phyloP scores from a whole-genome alignment of 192 early-diverging fungal species.

The Backusella psychrophila region DNA sequence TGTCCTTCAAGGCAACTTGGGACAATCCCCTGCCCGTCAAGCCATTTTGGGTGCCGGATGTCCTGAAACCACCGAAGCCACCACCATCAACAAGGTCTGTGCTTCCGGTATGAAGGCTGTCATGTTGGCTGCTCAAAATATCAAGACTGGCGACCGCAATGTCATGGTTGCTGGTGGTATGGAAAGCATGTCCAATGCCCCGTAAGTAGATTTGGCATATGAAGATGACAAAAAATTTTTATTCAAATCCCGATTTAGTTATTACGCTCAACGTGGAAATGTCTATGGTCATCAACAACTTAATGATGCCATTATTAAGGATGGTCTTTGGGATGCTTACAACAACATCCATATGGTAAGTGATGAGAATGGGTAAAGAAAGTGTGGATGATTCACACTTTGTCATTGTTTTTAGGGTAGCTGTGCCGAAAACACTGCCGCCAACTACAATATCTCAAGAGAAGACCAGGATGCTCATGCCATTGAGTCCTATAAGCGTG shows the following conservation, averaged over 20 bases:
- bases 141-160: slow-evolving; percentile 73
- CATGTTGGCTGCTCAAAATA: slow-evolving; percentile 84
- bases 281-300: slow-evolving; percentile 82
- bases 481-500: slow-evolving; percentile 81
- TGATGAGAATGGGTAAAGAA: not conserved
- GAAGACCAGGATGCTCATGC: slow-evolving; percentile 92
- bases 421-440: slow-evolving; percentile 87
- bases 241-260: slow-evolving; percentile 30
- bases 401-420: slow-evolving; percentile 45
- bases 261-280: slow-evolving; percentile 58
- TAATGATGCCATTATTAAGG: slow-evolving; percentile 88
- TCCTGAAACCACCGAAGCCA: slow-evolving; percentile 82
- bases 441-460: slow-evolving; percentile 81
- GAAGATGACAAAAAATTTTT: not conserved
- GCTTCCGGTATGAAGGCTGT: slow-evolving; percentile 98
- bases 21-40: slow-evolving; percentile 94
- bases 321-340: slow-evolving; percentile 97
- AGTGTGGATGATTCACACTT: not conserved
- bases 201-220: slow-evolving; percentile 48
- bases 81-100: slow-evolving; percentile 99
- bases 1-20: slow-evolving; percentile 84
- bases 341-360: slow-evolving; percentile 75
- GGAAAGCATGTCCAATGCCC: slow-evolving; percentile 96
- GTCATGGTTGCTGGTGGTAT: slow-evolving; percentile 93
- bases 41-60: slow-evolving; percentile 79